Base-by-base conservation (phyloP, 345 rosid genomes). In the Populus ilicifolia region DNA sequence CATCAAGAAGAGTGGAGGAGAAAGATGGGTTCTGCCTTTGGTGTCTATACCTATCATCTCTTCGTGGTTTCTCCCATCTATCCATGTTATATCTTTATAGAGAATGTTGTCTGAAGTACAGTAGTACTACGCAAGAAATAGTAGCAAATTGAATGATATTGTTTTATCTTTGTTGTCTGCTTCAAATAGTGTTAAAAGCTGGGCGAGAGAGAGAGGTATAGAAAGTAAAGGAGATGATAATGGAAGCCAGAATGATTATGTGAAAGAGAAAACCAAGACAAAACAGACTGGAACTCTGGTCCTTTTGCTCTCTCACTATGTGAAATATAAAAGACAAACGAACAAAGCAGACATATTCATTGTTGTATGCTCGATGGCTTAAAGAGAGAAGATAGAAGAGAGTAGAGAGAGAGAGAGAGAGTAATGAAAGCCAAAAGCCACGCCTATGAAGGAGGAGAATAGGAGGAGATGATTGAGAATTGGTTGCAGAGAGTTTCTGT, bases 361-460 rank as follows among this genome's bases (percentile, higher is more conserved):
- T 82, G 85, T 82, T 77, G 84, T 72, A 78, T 80, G 75, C 56
- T 84, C 41, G 83, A 82, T 84, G 84, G 74, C 33, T 44, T 62
- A 18, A 30, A 69, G 70, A 67, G 63, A 50, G 52, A 12, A 67
- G 66, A 50, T 56, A 17, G 66, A 4, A 21, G 71, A 71, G 43
- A 75, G 76, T 0, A 7, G 39, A 38, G 39, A 38, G 39, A 38
- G 17, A 78, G 69, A 64, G 80, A 64, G 75, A 72, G 66, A 50
- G 88, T 59, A 89, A 89, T 89, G 86, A 89, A 86, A 87, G 90
- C 82, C 85, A 77, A 84, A 84, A 77, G 84, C 80, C 90, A 87
- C 92, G 92, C 92, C 82, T 77, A 8, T 80, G 89, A 75, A 76
- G 69, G 29, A 69, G 81, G 70, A 73, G 79, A 77, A 35, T 67